phyloP scores from a whole-genome alignment of 257 asterid genomes.

The Solanum chilense region DNA sequence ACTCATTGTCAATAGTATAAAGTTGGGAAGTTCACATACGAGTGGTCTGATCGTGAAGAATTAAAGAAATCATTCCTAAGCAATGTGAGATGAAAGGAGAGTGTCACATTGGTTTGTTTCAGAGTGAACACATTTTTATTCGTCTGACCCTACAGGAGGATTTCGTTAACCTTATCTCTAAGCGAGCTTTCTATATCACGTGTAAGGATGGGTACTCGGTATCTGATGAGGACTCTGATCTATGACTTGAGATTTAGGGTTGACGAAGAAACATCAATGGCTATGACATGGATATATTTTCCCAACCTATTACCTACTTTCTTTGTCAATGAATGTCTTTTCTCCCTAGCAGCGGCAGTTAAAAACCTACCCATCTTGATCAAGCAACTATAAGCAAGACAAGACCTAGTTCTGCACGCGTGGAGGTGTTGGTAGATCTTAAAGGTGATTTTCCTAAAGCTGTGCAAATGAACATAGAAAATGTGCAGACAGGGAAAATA shows the following conservation, averaged over 20 bases:
- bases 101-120: no score
- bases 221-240: background rate
- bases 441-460: background rate
- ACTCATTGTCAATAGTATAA: no score
- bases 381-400: background rate
- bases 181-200: background rate
- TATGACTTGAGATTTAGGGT: background rate
- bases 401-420: background rate
- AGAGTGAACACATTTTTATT: background rate
- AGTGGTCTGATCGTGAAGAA: no score
- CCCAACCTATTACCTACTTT: background rate
- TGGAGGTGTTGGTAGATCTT: background rate
- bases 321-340: background rate
- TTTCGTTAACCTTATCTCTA: background rate
- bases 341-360: background rate
- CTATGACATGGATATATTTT: background rate
- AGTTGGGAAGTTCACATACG: no score
- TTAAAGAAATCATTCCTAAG: no score
- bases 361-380: background rate
- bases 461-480: background rate
- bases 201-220: background rate
- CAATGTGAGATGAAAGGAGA: no score
- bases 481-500: background rate
- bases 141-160: fast-evolving
- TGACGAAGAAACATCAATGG: no score